A percentile compares a stretch with the other conserved stretches of the same genome.
Conservation (phyloP, 2,329 filamentous ascomycete species). For the Diplodia corticola region DNA sequence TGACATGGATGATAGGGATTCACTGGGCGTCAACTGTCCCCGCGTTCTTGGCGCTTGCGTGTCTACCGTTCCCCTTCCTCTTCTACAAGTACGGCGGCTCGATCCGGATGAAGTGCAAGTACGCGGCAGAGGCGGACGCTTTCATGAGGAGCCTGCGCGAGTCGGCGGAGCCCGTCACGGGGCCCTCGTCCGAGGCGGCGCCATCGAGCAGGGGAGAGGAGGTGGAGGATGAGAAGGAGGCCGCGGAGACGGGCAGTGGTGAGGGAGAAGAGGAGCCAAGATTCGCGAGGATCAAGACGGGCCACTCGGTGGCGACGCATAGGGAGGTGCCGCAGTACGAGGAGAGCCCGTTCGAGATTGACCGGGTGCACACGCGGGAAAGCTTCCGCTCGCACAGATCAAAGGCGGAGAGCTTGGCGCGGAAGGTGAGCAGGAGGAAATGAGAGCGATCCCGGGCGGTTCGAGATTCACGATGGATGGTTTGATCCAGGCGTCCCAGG, state of each 20-base stretch:
- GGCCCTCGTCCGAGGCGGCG: background rate
- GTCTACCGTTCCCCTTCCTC: slow-evolving; percentile 72
- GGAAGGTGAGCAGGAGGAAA: slow-evolving; percentile 24
- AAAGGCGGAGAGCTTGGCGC: slow-evolving; percentile 15
- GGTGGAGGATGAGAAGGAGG: slow-evolving; percentile 29
- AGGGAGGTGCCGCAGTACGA: slow-evolving; percentile 36
- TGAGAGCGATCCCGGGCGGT: background rate
- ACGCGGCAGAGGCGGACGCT: slow-evolving; percentile 64
- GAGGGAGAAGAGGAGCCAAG: slow-evolving; percentile 30
- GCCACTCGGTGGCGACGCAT: slow-evolving; percentile 32
- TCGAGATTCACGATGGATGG: background rate
- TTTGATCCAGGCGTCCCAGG: background rate
- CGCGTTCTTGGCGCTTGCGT: slow-evolving; percentile 70
- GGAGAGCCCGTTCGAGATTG: slow-evolving; percentile 50
- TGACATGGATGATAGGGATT: slow-evolving; percentile 39
- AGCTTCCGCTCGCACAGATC: slow-evolving; percentile 38
- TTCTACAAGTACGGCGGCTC: slow-evolving; percentile 70
- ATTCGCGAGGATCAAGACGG: slow-evolving; percentile 44
- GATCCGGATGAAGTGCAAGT: slow-evolving; percentile 70
- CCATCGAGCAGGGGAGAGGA: slow-evolving; percentile 34
- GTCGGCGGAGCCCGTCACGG: no score
- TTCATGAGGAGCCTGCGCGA: slow-evolving; percentile 54
- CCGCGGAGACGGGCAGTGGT: slow-evolving; percentile 18
- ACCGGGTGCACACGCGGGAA: slow-evolving; percentile 50
- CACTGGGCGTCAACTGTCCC: slow-evolving; percentile 76